Evolutionary conservation across 2,329 filamentous ascomycete species (phyloP).

Genomic region (Aspergillus phoenicis): DNA sequence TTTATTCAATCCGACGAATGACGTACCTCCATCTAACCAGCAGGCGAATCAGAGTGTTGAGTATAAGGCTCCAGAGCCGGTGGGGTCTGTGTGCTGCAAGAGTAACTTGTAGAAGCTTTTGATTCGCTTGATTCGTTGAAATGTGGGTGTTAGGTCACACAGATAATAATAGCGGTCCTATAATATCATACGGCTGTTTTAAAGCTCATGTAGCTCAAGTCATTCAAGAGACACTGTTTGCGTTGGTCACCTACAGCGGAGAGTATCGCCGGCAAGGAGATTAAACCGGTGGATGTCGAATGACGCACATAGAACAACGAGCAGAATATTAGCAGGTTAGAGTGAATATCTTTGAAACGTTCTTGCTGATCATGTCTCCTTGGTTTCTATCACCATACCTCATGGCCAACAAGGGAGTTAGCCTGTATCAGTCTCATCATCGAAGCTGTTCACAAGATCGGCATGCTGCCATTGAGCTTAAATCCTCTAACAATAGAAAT

Average conservation of each 20-base stretch:
- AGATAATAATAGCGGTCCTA: no score
- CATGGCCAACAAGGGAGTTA: background rate
- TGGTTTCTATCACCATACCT: background rate
- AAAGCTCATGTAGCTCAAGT: no score
- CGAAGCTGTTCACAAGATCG: background rate
- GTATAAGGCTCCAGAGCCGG: background rate
- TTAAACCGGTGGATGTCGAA: background rate
- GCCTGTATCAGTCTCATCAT: no score
- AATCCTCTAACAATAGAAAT: background rate
- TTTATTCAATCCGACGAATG: background rate
- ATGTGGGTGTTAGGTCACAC: no score
- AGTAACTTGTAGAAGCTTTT: background rate
- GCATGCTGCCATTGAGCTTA: background rate
- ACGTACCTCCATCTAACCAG: background rate
- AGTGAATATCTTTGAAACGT: background rate
- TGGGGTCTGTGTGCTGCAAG: background rate
- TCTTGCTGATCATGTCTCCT: background rate
- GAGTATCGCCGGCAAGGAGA: no score
- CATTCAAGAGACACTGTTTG: no score
- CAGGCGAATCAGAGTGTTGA: background rate
- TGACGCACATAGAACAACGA: background rate
- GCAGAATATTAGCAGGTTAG: background rate
- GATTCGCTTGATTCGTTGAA: no score
- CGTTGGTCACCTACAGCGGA: no score
- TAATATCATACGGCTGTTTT: background rate